phyloP scores from a whole-genome alignment of 768 basidiomycete species.

The Inosperma sp. region DNA sequence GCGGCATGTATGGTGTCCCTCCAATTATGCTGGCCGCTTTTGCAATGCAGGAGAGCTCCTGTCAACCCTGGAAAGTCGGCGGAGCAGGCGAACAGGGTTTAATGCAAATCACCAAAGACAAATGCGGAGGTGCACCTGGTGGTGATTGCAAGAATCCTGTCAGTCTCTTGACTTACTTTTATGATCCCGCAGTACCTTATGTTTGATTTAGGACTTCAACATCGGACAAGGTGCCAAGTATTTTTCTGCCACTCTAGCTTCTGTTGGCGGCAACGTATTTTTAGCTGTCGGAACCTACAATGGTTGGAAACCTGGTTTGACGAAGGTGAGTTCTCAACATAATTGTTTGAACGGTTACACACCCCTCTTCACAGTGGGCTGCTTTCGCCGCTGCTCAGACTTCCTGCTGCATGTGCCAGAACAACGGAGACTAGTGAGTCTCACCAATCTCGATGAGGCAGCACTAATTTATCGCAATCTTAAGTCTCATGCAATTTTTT shows the following conservation, averaged over 20 bases:
- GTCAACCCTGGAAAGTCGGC: constrained; percentile 62
- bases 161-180: constrained; percentile 16
- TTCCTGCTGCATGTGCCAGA: constrained; percentile 66
- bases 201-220: constrained; percentile 57
- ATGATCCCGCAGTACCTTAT: not conserved
- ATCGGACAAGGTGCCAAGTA: constrained; percentile 60
- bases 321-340: constrained; percentile 38
- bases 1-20: constrained; percentile 46
- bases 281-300: constrained; percentile 69
- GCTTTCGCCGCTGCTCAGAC: constrained; percentile 56
- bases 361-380: constrained; percentile 31
- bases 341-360: not conserved
- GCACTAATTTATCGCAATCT: no score
- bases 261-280: constrained; percentile 50
- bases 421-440: constrained; percentile 82
- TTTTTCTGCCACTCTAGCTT: constrained; percentile 48
- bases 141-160: constrained; percentile 47
- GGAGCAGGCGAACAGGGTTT: constrained; percentile 80
- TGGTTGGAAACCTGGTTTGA: constrained; percentile 61
- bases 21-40: constrained; percentile 79
- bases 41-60: constrained; percentile 81
- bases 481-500: constrained; percentile 64
- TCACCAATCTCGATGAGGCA: no score
- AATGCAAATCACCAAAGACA: constrained; percentile 81
- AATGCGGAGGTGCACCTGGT: constrained; percentile 57